phyloP scores from a whole-genome alignment of 2,329 filamentous ascomycete genomes.

The Monosporascus sp. region DNA sequence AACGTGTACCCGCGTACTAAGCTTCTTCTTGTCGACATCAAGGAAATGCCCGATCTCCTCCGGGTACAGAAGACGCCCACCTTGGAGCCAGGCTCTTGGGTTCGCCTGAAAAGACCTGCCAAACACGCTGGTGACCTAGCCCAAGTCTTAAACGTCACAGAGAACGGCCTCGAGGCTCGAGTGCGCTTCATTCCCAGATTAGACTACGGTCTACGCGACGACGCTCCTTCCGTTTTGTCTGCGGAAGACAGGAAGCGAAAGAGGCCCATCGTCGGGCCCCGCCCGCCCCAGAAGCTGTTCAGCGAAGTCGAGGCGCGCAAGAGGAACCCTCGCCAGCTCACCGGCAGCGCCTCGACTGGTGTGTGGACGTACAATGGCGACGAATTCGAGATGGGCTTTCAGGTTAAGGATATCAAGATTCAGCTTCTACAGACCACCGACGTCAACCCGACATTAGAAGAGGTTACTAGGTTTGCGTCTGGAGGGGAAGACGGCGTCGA shows the following conservation, averaged over 20 bases:
- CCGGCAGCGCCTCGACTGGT: slow-evolving; percentile 69
- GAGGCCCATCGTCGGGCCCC: slow-evolving; percentile 58
- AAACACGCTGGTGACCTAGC: slow-evolving; percentile 87
- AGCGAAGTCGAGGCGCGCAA: slow-evolving; percentile 91
- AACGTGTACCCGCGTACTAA: slow-evolving; percentile 87
- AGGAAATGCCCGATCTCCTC: slow-evolving; percentile 96
- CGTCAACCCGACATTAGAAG: slow-evolving; percentile 88
- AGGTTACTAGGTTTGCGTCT: slow-evolving; percentile 89
- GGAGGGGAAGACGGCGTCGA: slow-evolving; percentile 88
- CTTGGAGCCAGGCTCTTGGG: slow-evolving; percentile 83
- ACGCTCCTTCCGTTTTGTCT: slow-evolving; percentile 43
- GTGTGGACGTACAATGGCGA: slow-evolving; percentile 83
- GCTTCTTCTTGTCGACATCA: slow-evolving; percentile 85
- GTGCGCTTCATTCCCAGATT: slow-evolving; percentile 85
- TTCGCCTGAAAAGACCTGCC: slow-evolving; percentile 73
- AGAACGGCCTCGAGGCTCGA: slow-evolving; percentile 83
- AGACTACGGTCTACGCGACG: slow-evolving; percentile 86
- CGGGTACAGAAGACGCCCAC: slow-evolving; percentile 81
- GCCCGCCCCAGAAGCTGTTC: slow-evolving; percentile 85
- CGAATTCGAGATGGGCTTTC: slow-evolving; percentile 86
- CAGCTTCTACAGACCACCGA: slow-evolving; percentile 80
- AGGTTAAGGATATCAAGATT: slow-evolving; percentile 90
- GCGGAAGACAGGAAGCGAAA: slow-evolving; percentile 70
- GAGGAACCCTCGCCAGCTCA: slow-evolving; percentile 61
- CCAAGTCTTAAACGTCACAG: slow-evolving; percentile 86